phyloP scores from a whole-genome alignment of 2,329 filamentous ascomycete species.

The Trichoderma sp. region DNA sequence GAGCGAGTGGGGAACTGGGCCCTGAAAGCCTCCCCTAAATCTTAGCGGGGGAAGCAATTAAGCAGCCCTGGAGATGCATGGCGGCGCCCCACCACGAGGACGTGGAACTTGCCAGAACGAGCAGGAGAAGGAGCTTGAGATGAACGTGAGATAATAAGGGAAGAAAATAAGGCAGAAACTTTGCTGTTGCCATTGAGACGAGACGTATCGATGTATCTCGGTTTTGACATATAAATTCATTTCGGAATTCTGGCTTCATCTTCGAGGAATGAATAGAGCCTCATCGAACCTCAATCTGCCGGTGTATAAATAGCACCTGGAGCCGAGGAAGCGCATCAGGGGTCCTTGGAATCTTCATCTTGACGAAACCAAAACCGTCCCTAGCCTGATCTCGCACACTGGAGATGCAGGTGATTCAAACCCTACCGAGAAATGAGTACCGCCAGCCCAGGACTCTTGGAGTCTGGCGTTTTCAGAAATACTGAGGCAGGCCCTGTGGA shows the following conservation, averaged over 20 bases:
- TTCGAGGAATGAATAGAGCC: not conserved
- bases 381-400: not conserved
- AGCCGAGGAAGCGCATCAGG: not conserved
- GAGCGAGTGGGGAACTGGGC: slow-evolving; percentile 2
- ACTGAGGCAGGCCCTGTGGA: not conserved
- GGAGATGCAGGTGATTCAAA: slow-evolving; percentile 8
- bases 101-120: slow-evolving; percentile 7
- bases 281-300: not conserved
- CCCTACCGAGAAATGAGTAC: slow-evolving; percentile 2
- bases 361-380: not conserved
- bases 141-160: too few relatives aligned
- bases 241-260: not conserved
- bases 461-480: not conserved
- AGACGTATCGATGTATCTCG: too few relatives aligned
- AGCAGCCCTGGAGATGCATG: slow-evolving; percentile 7
- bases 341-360: not conserved
- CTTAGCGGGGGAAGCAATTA: slow-evolving; percentile 19
- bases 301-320: not conserved
- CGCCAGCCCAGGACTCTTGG: not conserved
- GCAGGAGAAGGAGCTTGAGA: not conserved
- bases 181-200: too few relatives aligned
- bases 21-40: slow-evolving; percentile 9
- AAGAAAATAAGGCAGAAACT: too few relatives aligned
- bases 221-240: not conserved
- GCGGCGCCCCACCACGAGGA: not conserved